A percentile compares a stretch with the other conserved stretches of the same genome.
phyloP scores from a whole-genome alignment of 139 green algal species.

The Asterochloris sp. region DNA sequence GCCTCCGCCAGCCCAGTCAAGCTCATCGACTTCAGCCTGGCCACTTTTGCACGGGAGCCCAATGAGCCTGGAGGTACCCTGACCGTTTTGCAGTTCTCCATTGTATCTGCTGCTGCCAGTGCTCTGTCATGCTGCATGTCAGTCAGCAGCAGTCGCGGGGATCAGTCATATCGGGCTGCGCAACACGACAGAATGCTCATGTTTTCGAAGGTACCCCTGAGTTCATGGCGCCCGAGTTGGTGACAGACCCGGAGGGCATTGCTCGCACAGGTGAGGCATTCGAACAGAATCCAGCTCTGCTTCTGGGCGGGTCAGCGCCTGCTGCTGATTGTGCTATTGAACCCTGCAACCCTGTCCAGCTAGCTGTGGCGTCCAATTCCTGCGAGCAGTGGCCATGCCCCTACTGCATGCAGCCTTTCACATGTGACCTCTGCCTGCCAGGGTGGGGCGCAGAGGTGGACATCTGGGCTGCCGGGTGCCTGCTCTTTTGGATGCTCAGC shows the following conservation, averaged over 20 bases:
- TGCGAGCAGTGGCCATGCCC: too few relatives aligned
- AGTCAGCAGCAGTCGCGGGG: too few relatives aligned
- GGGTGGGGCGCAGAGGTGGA: slow-evolving; percentile 22
- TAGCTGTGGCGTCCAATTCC: too few relatives aligned
- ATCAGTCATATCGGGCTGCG: background rate
- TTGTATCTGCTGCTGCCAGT: background rate
- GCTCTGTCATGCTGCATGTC: too few relatives aligned
- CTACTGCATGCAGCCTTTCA: too few relatives aligned
- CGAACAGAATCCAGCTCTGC: too few relatives aligned
- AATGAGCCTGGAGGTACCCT: slow-evolving; percentile 20
- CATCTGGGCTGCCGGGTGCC: slow-evolving; percentile 31
- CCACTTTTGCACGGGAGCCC: slow-evolving; percentile 17
- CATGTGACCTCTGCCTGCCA: background rate
- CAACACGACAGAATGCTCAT: background rate
- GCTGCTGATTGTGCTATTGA: too few relatives aligned
- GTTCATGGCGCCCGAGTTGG: slow-evolving; percentile 29
- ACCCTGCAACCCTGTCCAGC: too few relatives aligned
- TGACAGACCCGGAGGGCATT: slow-evolving; percentile 13
- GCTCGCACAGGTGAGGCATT: background rate
- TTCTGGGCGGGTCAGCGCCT: too few relatives aligned
- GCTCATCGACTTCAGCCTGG: slow-evolving; percentile 32
- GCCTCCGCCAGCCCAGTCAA: slow-evolving; percentile 16
- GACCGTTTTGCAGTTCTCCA: background rate
- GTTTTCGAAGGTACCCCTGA: slow-evolving; percentile 16
- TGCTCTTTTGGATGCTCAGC: slow-evolving; percentile 26